These are phyloP conservation scores for Starmerella cellae DNA, from an alignment of 805 yeast species.

Conservation along the genomic window DNA sequence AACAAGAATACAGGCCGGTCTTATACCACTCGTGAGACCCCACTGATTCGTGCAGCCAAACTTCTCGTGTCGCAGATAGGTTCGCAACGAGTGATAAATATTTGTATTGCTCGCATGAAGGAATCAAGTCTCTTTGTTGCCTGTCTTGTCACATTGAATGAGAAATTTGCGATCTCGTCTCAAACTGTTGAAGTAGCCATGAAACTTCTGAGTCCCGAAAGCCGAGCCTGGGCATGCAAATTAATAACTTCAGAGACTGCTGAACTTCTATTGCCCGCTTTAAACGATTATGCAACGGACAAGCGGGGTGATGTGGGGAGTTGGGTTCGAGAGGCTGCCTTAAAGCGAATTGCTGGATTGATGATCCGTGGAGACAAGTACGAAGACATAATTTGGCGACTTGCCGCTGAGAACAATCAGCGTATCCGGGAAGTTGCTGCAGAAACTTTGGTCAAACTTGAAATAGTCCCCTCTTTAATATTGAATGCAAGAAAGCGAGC, in stretches of 20 bases:
- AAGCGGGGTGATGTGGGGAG: conserved; percentile 90
- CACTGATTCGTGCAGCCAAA: not conserved
- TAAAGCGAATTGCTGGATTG: conserved; percentile 20
- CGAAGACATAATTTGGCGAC: conserved; percentile 32
- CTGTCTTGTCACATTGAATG: conserved; percentile 4
- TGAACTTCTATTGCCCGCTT: conserved; percentile 25
- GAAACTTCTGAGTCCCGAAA: conserved; percentile 9
- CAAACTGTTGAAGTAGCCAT: not conserved
- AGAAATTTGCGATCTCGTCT: not conserved
- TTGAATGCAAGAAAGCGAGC: not conserved
- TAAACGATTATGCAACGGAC: conserved; percentile 68
- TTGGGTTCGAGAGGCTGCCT: conserved; percentile 36
- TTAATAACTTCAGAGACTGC: not conserved
- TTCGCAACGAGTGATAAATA: not conserved
- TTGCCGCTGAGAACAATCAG: conserved; percentile 47
- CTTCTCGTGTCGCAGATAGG: not conserved
- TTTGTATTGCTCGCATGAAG: conserved; percentile 6
- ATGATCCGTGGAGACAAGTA: not conserved
- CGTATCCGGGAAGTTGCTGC: conserved; percentile 27
- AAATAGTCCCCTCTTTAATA: not conserved
- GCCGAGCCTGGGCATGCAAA: conserved; percentile 14
- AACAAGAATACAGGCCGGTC: not conserved
- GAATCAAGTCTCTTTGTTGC: conserved; percentile 14
- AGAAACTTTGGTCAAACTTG: conserved; percentile 27
- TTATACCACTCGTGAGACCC: not conserved